Conservation (phyloP, 2,329 filamentous ascomycete genomes). For the Boeremia exigua region DNA sequence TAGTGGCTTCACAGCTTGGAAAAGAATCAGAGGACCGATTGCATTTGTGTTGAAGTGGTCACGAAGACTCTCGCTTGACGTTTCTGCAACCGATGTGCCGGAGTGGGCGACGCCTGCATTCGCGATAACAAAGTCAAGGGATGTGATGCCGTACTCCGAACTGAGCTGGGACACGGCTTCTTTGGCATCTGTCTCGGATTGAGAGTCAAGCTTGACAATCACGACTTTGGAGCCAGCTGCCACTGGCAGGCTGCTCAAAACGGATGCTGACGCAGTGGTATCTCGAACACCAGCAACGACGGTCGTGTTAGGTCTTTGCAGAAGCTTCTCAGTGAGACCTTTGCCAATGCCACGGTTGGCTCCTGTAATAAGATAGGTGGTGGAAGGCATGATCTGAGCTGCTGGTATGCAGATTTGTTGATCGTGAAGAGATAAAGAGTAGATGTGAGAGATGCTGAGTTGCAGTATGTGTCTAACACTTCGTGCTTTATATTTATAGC, state of each 20-base stretch:
- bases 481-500: too few species aligned
- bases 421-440: too few species aligned
- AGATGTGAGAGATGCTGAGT: too few species aligned
- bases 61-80: background rate
- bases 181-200: background rate
- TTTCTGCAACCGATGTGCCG: background rate
- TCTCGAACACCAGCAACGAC: background rate
- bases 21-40: background rate
- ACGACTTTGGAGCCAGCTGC: background rate
- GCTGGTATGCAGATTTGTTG: too few species aligned
- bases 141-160: background rate
- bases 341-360: background rate
- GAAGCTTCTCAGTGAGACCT: background rate
- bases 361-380: background rate
- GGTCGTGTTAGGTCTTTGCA: background rate
- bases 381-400: too few species aligned
- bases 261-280: background rate
- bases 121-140: background rate
- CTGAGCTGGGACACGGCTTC: background rate
- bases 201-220: background rate
- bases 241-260: background rate
- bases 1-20: background rate
- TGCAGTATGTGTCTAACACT: too few species aligned
- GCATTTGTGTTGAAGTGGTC: background rate
- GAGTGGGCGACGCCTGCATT: background rate